Conservation (phyloP, 257 asterid genomes). For the Scutellaria barbata region DNA sequence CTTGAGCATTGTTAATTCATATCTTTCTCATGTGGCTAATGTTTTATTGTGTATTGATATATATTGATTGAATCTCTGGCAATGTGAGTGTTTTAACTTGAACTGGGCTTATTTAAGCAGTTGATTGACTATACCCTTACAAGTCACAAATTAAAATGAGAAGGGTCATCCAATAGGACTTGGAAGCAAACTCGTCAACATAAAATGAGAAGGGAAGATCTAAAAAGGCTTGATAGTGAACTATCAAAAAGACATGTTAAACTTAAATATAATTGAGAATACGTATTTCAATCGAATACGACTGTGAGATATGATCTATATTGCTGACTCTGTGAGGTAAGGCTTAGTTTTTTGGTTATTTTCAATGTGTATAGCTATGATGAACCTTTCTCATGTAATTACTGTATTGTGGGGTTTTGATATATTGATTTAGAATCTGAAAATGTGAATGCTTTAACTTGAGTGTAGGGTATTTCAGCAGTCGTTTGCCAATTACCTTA, state of each 20-base stretch:
- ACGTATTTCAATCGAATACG: too few relatives aligned
- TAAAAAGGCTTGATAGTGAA: too few relatives aligned
- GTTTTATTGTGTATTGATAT: conserved; percentile 5
- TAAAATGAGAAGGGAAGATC: too few relatives aligned
- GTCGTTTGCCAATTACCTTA: conserved; percentile 6
- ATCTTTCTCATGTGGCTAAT: conserved; percentile 10
- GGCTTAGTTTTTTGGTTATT: not conserved
- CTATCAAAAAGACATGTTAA: too few relatives aligned
- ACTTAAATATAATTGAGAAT: too few relatives aligned
- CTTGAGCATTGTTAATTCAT: conserved; percentile 26
- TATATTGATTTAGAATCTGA: not conserved
- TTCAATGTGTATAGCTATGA: conserved; percentile 22
- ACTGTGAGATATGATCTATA: too few relatives aligned
- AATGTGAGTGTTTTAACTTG: conserved; percentile 22
- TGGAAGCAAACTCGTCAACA: too few relatives aligned
- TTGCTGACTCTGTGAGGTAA: too few relatives aligned
- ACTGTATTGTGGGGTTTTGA: conserved; percentile 3
- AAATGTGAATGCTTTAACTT: conserved; percentile 14
- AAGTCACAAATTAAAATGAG: not conserved
- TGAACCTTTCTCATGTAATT: conserved; percentile 10
- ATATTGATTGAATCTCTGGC: conserved; percentile 26
- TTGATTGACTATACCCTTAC: conserved; percentile 9
- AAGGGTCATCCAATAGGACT: too few relatives aligned
- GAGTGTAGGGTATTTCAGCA: conserved; percentile 20
- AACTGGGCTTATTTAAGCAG: conserved; percentile 22